Evolutionary conservation across 805 yeast genomes (phyloP).

Genomic region (Metschnikowia rubicola): DNA sequence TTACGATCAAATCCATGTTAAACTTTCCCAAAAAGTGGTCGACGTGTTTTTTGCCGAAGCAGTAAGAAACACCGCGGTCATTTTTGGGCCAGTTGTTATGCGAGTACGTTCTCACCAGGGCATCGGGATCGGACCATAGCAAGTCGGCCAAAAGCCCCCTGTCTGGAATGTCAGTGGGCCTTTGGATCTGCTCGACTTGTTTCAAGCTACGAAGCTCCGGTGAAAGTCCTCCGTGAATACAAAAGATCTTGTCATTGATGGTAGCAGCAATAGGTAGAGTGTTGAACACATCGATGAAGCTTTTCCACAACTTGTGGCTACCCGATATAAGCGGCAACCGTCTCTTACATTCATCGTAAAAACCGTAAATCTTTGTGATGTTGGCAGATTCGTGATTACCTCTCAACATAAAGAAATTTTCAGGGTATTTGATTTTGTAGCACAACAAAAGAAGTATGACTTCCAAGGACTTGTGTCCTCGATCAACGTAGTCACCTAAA

Average conservation of each 20-base stretch:
- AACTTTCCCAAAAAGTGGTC: slow-evolving; percentile 62
- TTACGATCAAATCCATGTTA: slow-evolving; percentile 70
- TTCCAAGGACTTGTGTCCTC: slow-evolving; percentile 57
- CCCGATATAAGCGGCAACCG: slow-evolving; percentile 33
- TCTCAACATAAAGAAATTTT: slow-evolving; percentile 56
- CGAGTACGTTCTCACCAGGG: slow-evolving; percentile 32
- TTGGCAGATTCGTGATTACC: slow-evolving; percentile 61
- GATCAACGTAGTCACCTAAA: slow-evolving; percentile 57
- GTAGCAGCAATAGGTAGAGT: slow-evolving; percentile 62
- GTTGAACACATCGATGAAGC: slow-evolving; percentile 53
- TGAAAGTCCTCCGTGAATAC: slow-evolving; percentile 71
- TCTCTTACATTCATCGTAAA: slow-evolving; percentile 59
- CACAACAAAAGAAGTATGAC: slow-evolving; percentile 50
- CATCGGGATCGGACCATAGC: slow-evolving; percentile 81
- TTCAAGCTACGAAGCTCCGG: slow-evolving; percentile 63
- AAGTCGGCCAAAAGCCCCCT: slow-evolving; percentile 74
- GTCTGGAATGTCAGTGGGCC: slow-evolving; percentile 86
- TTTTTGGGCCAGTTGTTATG: slow-evolving; percentile 68
- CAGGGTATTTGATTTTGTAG: slow-evolving; percentile 56
- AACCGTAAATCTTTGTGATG: slow-evolving; percentile 57
- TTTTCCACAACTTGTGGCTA: slow-evolving; percentile 46
- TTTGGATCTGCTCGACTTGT: slow-evolving; percentile 65
- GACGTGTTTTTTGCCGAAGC: slow-evolving; percentile 73
- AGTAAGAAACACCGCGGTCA: slow-evolving; percentile 79
- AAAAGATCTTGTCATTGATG: slow-evolving; percentile 53